Evolutionary conservation across 805 yeast genomes (phyloP), one percentile per base, ranked within the genome.

Genomic region (Babjeviella inositovora): DNA sequence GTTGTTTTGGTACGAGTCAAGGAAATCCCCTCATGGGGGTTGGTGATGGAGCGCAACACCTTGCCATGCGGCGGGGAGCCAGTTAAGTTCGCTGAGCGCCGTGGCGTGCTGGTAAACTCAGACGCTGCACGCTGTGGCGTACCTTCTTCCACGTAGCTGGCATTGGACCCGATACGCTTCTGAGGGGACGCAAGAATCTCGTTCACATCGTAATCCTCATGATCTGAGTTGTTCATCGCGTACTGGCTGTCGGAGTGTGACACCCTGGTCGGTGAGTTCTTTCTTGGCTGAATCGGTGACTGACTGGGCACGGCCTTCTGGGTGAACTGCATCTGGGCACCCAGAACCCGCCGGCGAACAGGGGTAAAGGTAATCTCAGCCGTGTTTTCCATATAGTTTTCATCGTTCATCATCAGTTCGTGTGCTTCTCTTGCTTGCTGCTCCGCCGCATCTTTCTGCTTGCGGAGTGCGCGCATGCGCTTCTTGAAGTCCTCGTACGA

Each of bases 271-370:
- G 54, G 45, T 3, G 58, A 53, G 32, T 51, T 51, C 38, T 87
- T 87, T 40, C 96, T 66, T 19, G 98, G 98, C 48, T 90, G 98
- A 2, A 97, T 98, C 0, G 98, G 98, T 2, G 95, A 81, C 23
- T 81, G 81, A 33, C 66, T 64, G 5, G 97, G 98, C 11, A 90
- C 84, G 1, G 90, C 90, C 18, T 71, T 65, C 37, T 66, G 76
- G 15, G 68, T 63, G 35, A 73, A 70, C 24, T 72, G 65, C 17
- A 76, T 67, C 27, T 69, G 66, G 0, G 80, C 71, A 4, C 85
- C 77, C 32, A 71, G 57, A 28, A 70, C 66, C 35, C 73, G 62
- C 41, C 81, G 62, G 41, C 92, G 62, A 15, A 74, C 63, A 4
- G 93, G 92, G 0, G 92, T 79, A 17, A 76, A 73, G 1, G 77